phyloP scores from a whole-genome alignment of 371 early-diverging fungal genomes.

The Nematocida parisii region DNA sequence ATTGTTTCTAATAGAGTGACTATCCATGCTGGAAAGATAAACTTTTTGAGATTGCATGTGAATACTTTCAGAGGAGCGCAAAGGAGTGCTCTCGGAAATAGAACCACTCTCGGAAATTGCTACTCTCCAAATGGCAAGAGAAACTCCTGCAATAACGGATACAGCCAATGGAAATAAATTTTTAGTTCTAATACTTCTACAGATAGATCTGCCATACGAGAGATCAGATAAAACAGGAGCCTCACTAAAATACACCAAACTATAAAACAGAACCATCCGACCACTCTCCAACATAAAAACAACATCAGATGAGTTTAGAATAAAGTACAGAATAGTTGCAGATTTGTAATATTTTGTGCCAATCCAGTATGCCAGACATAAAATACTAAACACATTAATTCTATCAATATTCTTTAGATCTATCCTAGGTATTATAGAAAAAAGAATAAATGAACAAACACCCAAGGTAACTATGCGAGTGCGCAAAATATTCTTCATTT shows the following conservation, averaged over 20 bases:
- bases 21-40: not conserved
- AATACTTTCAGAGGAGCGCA: conserved; percentile 1
- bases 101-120: not conserved
- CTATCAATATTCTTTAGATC: not conserved
- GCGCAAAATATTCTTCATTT: conserved; percentile 1
- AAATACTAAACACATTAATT: not conserved
- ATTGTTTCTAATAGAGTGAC: not conserved
- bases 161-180: not conserved
- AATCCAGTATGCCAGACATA: conserved; percentile 1
- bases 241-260: not conserved
- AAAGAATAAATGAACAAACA: conserved; percentile 40
- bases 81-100: not conserved
- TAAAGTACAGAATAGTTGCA: conserved; percentile 1
- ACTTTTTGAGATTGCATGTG: not conserved
- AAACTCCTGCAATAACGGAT: not conserved
- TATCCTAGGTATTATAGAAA: conserved; percentile 23
- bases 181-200: conserved; percentile 12
- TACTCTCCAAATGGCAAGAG: not conserved
- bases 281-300: not conserved
- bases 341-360: not conserved
- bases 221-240: not conserved
- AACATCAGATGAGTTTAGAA: conserved; percentile 12
- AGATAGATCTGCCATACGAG: conserved; percentile 1
- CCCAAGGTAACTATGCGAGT: conserved; percentile 27
- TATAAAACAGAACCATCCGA: not conserved